phyloP scores from a whole-genome alignment of 768 basidiomycete genomes.

The Amanita pseudoporphyria region DNA sequence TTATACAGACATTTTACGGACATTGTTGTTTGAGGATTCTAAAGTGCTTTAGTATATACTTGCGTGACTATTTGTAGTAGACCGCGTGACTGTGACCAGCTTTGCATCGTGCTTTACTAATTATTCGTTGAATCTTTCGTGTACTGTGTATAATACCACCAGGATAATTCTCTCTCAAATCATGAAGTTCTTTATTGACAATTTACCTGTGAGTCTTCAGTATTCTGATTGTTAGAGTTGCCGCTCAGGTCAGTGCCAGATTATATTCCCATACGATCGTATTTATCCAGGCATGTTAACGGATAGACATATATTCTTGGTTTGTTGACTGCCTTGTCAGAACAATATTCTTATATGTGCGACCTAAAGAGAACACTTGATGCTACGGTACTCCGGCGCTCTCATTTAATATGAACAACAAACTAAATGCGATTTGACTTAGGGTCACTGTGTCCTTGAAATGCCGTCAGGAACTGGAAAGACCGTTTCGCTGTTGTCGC shows the following conservation, averaged over 20 bases:
- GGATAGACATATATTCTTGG: conserved; percentile 6
- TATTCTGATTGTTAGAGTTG: background rate
- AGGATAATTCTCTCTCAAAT: background rate
- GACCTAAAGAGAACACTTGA: conserved; percentile 96
- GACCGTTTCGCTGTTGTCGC: conserved; percentile 88
- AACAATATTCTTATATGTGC: conserved; percentile 99
- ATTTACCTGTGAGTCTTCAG: conserved; percentile 50
- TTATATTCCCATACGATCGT: conserved; percentile 88
- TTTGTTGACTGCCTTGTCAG: conserved; percentile 26
- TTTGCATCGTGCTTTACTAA: no score
- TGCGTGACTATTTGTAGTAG: background rate
- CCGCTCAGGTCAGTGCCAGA: conserved; percentile 29
- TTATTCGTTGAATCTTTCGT: no score
- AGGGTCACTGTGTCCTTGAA: conserved; percentile 99
- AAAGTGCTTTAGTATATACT: background rate
- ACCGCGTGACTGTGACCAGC: conserved; percentile 3
- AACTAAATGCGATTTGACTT: conserved; percentile 4
- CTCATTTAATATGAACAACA: background rate
- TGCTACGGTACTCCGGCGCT: conserved; percentile 53
- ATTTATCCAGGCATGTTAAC: conserved; percentile 75
- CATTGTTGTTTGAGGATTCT: background rate
- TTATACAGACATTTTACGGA: background rate
- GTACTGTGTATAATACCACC: background rate
- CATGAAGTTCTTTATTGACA: conserved; percentile 82
- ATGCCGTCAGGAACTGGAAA: conserved; percentile 99